phyloP scores from a whole-genome alignment of 441 rosid genomes.

The Gossypium schwendimanii region DNA sequence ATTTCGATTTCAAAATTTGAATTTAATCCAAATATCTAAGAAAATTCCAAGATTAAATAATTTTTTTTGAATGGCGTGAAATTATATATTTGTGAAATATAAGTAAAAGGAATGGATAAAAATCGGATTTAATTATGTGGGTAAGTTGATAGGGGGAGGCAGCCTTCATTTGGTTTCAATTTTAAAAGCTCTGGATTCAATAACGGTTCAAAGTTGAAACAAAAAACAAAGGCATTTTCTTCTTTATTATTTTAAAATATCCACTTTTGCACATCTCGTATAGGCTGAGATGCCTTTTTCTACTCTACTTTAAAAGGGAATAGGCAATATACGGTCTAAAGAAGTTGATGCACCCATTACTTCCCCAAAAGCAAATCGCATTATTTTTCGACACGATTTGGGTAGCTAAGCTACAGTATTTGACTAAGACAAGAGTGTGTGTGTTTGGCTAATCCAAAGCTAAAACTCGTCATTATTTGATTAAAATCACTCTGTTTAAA shows the following conservation, averaged over 20 bases:
- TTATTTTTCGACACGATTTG: neutral
- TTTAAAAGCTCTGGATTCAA: neutral
- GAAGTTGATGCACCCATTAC: too few relatives aligned
- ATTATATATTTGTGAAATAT: neutral
- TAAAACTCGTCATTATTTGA: neutral
- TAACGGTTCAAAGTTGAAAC: neutral
- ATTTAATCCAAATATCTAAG: too few relatives aligned
- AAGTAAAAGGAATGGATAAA: neutral
- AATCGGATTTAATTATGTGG: neutral
- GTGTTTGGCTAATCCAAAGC: neutral
- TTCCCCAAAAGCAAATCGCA: neutral
- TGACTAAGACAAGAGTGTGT: neutral
- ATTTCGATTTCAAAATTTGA: too few relatives aligned
- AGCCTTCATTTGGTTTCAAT: neutral
- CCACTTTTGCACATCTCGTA: neutral
- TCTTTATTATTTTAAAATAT: too few relatives aligned
- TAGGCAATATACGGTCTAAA: neutral
- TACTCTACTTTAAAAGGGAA: neutral
- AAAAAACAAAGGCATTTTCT: neutral
- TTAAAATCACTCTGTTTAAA: neutral
- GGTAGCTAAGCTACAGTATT: neutral
- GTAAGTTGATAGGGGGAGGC: slow-evolving; percentile 1
- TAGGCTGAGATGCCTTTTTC: neutral
- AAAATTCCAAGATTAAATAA: too few relatives aligned
- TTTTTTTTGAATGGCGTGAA: too few relatives aligned